These are phyloP conservation scores for Aspergillus fischeri DNA, from an alignment of 2,329 filamentous ascomycete species.

Conservation along the genomic window DNA sequence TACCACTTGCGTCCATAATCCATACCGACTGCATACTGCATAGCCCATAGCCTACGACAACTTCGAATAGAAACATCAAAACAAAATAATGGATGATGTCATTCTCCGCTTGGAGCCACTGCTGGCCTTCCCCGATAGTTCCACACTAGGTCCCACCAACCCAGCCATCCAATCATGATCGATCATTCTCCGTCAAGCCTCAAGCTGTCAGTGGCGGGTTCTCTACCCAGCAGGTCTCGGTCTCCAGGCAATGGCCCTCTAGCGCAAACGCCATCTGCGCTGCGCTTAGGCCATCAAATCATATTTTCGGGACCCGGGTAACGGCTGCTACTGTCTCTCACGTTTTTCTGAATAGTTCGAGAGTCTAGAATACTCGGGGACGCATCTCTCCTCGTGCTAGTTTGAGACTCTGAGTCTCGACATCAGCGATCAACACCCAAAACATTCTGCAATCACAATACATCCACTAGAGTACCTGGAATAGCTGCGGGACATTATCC, in stretches of 20 bases:
- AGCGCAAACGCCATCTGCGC: not conserved
- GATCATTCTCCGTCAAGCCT: not conserved
- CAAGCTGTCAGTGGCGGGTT: not conserved
- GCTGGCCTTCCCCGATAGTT: no score
- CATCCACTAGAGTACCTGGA: no score
- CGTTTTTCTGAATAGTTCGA: not conserved
- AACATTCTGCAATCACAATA: not conserved
- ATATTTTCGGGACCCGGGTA: not conserved
- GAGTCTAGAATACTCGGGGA: not conserved
- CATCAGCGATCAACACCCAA: not conserved
- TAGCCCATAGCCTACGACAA: not conserved
- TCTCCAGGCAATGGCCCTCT: not conserved
- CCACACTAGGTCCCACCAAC: not conserved
- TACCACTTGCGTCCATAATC: not conserved
- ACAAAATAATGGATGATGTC: not conserved
- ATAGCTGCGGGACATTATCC: no score
- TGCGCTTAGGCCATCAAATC: not conserved
- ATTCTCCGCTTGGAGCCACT: not conserved
- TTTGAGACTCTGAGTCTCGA: not conserved
- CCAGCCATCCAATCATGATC: not conserved
- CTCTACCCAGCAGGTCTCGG: not conserved
- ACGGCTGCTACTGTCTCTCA: not conserved
- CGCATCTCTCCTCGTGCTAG: not conserved
- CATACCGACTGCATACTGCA: not conserved
- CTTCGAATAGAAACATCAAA: not conserved